phyloP scores from a whole-genome alignment of 1,284 basidiomycete species.

The Tilletia walkeri region DNA sequence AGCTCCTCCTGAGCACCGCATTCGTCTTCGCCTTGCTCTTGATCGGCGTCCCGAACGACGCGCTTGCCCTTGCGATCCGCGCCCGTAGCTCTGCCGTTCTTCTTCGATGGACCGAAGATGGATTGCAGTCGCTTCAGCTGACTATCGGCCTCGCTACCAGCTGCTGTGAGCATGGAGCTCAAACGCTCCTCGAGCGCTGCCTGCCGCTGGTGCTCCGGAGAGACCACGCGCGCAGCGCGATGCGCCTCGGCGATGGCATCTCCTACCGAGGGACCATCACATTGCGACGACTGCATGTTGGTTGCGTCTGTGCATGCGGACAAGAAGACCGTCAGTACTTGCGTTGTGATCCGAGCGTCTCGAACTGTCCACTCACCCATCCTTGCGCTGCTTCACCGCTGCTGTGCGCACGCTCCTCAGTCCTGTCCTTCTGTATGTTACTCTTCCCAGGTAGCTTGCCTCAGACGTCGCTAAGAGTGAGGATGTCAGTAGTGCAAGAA shows the following conservation, averaged over 20 bases:
- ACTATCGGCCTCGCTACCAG: not conserved
- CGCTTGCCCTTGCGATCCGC: not conserved
- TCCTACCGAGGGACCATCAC: not conserved
- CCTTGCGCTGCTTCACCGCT: no score
- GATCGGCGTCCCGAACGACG: not conserved
- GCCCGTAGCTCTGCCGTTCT: not conserved
- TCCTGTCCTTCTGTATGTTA: no score
- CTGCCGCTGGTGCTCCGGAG: not conserved
- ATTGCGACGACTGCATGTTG: no score
- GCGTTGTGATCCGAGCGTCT: no score
- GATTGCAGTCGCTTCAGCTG: conserved; percentile 2
- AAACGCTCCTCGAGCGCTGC: not conserved
- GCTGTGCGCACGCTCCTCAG: no score
- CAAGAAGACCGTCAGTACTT: no score
- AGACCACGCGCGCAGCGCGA: not conserved
- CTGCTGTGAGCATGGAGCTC: not conserved
- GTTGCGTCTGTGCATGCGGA: no score
- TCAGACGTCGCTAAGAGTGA: not conserved
- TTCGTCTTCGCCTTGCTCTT: not conserved
- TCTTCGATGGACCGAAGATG: not conserved
- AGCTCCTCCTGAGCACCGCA: conserved; percentile 29
- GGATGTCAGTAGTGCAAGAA: not conserved
- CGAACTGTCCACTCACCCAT: no score
- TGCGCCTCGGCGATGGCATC: conserved; percentile 8
- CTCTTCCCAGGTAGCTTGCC: no score